phyloP scores from a whole-genome alignment of 2,329 filamentous ascomycete genomes.

The Arthrocladium fulminans region DNA sequence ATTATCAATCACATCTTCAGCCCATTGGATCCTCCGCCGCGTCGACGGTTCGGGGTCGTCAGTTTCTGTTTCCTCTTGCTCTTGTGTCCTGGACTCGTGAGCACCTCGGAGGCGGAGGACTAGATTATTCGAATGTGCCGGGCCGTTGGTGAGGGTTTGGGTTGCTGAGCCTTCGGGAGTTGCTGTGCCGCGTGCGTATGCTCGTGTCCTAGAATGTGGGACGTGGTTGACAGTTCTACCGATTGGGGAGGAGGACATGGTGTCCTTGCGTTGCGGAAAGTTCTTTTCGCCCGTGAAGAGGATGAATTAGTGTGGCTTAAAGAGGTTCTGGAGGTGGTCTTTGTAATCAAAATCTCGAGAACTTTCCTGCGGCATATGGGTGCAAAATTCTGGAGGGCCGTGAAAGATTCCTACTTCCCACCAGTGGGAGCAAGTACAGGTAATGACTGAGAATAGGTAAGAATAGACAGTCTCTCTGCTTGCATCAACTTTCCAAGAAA shows the following conservation, averaged over 20 bases:
- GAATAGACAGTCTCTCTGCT: no score
- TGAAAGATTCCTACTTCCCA: no score
- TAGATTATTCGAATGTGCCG: slow-evolving; percentile 13
- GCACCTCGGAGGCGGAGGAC: slow-evolving; percentile 23
- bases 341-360: no score
- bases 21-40: slow-evolving; percentile 71
- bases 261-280: not conserved
- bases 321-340: no score
- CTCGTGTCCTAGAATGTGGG: not conserved
- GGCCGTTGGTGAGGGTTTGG: slow-evolving; percentile 22
- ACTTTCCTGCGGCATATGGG: no score
- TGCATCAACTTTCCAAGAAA: no score
- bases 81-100: slow-evolving; percentile 8
- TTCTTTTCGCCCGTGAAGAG: no score
- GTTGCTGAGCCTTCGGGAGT: slow-evolving; percentile 19
- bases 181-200: slow-evolving; percentile 4
- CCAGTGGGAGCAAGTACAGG: no score
- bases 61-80: not conserved
- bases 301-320: no score
- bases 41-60: slow-evolving; percentile 7
- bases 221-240: not conserved
- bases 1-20: slow-evolving; percentile 87
- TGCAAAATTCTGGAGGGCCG: no score
- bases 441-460: no score
- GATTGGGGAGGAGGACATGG: not conserved